These are phyloP conservation scores for Gnaphalium uliginosum DNA, from an alignment of 129 eudicot genomes.

Conservation along the genomic window DNA sequence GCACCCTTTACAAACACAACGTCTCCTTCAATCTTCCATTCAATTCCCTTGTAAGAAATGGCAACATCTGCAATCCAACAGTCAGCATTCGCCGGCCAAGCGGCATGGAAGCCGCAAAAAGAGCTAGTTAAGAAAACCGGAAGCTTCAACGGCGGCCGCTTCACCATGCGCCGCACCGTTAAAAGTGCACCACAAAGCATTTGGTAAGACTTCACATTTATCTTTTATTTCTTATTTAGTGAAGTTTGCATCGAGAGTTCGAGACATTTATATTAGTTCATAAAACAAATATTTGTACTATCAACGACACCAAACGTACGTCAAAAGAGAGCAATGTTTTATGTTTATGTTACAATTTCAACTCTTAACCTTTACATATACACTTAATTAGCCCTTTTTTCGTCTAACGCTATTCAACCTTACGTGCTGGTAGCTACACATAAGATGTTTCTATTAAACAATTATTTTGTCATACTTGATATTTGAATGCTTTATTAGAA, in stretches of 20 bases:
- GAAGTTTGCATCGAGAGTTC: neutral
- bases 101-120: constrained; percentile 1
- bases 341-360: too few relatives aligned
- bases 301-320: too few relatives aligned
- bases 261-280: too few relatives aligned
- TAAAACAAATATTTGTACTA: too few relatives aligned
- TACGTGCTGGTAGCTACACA: too few relatives aligned
- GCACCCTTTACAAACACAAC: constrained; percentile 2
- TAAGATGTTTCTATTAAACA: too few relatives aligned
- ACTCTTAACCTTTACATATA: too few relatives aligned
- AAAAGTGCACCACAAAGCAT: constrained; percentile 20
- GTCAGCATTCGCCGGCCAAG: constrained; percentile 11
- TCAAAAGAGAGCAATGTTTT: too few relatives aligned
- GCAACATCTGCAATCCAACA: constrained; percentile 21
- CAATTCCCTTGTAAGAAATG: neutral
- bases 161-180: constrained; percentile 15
- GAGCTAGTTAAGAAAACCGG: constrained; percentile 7
- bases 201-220: neutral
- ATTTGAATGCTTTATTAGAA: too few relatives aligned
- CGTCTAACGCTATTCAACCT: too few relatives aligned
- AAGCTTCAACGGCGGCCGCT: constrained; percentile 15
- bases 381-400: too few relatives aligned
- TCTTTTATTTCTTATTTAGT: neutral
- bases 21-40: neutral
- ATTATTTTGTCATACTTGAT: too few relatives aligned